Percentiles rank a stretch among this genome's conserved stretches.
Conservation (phyloP, 2,329 filamentous ascomycete species). For the Apiospora koreana region DNA sequence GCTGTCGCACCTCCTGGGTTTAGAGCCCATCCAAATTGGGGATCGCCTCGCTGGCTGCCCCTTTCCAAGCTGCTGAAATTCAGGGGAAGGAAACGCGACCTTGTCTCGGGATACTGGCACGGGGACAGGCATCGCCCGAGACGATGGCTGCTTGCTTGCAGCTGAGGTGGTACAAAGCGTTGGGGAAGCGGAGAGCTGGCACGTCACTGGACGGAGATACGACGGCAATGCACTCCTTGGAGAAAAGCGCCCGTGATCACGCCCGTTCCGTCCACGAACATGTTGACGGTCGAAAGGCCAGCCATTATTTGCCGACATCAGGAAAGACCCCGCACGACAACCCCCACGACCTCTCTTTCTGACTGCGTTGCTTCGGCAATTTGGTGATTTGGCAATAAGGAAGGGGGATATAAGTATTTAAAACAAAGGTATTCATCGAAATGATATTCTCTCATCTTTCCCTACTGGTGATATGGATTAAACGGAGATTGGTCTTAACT, state of each 20-base stretch:
- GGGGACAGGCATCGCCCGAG: no score
- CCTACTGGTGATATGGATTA: background rate
- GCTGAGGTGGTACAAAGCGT: background rate
- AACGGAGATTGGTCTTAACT: background rate
- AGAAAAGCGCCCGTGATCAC: no score
- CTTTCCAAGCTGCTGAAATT: no score
- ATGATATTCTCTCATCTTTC: background rate
- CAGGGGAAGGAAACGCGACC: no score
- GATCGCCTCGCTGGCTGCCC: no score
- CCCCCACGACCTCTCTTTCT: conserved; percentile 18
- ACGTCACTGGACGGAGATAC: background rate
- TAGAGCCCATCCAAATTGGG: no score
- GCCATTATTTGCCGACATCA: conserved; percentile 18
- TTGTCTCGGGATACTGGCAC: no score
- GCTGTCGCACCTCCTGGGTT: no score
- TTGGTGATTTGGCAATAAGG: conserved; percentile 19
- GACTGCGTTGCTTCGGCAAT: conserved; percentile 23
- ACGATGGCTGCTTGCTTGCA: no score
- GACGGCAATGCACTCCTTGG: background rate
- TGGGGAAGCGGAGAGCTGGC: background rate
- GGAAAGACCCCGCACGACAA: conserved; percentile 23
- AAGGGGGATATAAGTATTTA: background rate
- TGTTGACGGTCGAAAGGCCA: background rate
- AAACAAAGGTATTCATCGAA: background rate
- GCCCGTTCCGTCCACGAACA: background rate